phyloP scores from a whole-genome alignment of 2,329 filamentous ascomycete genomes.

The Reticulascus tulasneorum region DNA sequence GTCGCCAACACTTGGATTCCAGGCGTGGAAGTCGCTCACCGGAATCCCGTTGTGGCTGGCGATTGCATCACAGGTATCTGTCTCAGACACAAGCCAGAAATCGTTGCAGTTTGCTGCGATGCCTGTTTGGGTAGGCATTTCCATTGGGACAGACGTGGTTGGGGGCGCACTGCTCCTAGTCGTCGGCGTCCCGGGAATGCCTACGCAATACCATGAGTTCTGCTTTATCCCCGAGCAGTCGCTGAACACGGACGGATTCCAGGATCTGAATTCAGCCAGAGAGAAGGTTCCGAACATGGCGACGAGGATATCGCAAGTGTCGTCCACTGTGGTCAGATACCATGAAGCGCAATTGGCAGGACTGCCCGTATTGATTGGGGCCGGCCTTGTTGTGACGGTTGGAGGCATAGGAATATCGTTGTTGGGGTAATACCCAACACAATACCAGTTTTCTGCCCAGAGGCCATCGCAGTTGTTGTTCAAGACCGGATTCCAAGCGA shows the following conservation, averaged over 20 bases:
- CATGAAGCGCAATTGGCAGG: conserved; percentile 12
- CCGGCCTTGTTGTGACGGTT: conserved; percentile 2
- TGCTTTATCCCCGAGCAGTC: too few species aligned
- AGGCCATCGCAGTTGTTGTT: conserved; percentile 20
- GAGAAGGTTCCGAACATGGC: neutral
- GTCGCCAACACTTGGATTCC: conserved; percentile 2
- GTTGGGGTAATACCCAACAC: conserved; percentile 10
- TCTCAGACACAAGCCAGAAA: conserved; percentile 7
- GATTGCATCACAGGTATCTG: conserved; percentile 4
- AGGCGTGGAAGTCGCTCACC: neutral
- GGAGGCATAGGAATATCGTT: conserved; percentile 4
- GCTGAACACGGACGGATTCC: neutral
- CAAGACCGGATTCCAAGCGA: conserved; percentile 21
- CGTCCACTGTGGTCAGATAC: conserved; percentile 14
- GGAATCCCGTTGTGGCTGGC: neutral
- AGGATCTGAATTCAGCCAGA: neutral
- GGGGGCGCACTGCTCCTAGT: conserved; percentile 8
- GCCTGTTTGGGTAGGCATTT: conserved; percentile 7
- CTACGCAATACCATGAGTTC: conserved; percentile 17
- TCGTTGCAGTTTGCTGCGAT: conserved; percentile 6
- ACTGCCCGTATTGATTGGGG: neutral
- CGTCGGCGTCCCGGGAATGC: conserved; percentile 13
- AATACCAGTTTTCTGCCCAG: conserved; percentile 18
- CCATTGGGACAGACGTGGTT: neutral
- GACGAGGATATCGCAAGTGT: conserved; percentile 16